Evolutionary conservation across 2,329 filamentous ascomycete genomes (phyloP).

Genomic region (Remersonia thermophila): DNA sequence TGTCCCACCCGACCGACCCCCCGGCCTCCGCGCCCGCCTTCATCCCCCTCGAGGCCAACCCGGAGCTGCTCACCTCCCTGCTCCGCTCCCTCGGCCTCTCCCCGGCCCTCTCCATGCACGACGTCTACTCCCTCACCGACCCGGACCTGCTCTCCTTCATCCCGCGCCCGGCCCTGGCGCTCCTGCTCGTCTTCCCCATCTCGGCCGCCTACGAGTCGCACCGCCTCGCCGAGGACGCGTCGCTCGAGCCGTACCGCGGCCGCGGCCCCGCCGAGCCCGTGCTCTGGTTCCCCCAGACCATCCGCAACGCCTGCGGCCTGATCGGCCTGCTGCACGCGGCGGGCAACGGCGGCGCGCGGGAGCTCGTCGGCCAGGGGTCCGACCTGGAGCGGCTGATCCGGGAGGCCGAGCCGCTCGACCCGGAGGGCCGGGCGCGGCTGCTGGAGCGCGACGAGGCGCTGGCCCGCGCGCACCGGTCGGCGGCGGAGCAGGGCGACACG

Average conservation of each 20-base stretch:
- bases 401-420: conserved; percentile 57
- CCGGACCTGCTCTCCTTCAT: conserved; percentile 74
- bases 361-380: conserved; percentile 44
- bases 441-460: conserved; percentile 67
- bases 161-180: conserved; percentile 73
- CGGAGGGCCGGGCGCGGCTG: conserved; percentile 54
- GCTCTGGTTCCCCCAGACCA: conserved; percentile 90
- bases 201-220: conserved; percentile 66
- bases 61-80: conserved; percentile 74
- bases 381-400: conserved; percentile 53
- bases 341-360: conserved; percentile 59
- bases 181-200: conserved; percentile 86
- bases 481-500: conserved; percentile 68
- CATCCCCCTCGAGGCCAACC: conserved; percentile 60
- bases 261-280: conserved; percentile 61
- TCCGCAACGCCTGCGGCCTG: conserved; percentile 82
- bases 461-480: conserved; percentile 65
- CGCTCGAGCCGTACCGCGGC: conserved; percentile 51
- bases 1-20: conserved; percentile 19
- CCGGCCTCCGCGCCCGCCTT: conserved; percentile 32
- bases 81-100: conserved; percentile 76
- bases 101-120: conserved; percentile 65
- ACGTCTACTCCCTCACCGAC: conserved; percentile 85
- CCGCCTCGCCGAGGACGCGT: conserved; percentile 60
- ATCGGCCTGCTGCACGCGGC: conserved; percentile 80